Conservation (phyloP, 2,329 filamentous ascomycete species). For the Pestalotiopsis sp. region DNA sequence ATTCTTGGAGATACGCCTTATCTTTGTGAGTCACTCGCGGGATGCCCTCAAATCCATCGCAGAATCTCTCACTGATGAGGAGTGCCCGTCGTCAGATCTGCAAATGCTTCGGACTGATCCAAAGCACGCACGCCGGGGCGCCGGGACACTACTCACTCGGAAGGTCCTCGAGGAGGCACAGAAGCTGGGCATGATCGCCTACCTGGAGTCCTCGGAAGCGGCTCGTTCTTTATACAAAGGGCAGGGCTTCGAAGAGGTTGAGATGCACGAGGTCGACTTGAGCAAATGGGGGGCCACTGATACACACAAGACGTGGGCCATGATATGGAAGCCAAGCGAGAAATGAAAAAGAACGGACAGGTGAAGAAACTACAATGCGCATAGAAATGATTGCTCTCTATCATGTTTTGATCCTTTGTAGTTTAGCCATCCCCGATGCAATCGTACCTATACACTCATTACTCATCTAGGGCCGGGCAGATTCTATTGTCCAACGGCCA, state of each 20-base stretch:
- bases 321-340: slow-evolving; percentile 22
- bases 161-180: slow-evolving; percentile 38
- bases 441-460: too few species aligned
- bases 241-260: slow-evolving; percentile 40
- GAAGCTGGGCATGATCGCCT: slow-evolving; percentile 31
- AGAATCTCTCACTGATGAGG: background rate
- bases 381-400: too few species aligned
- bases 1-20: slow-evolving; percentile 23
- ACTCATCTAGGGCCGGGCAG: too few species aligned
- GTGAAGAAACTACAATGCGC: too few species aligned
- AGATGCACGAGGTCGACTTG: slow-evolving; percentile 26
- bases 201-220: slow-evolving; percentile 36
- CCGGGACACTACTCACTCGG: slow-evolving; percentile 36
- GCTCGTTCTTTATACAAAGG: slow-evolving; percentile 38
- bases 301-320: slow-evolving; percentile 24
- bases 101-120: slow-evolving; percentile 40
- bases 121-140: slow-evolving; percentile 39
- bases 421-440: background rate
- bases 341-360: background rate
- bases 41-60: background rate
- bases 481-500: too few species aligned
- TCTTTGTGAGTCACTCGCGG: slow-evolving; percentile 25
- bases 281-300: slow-evolving; percentile 30
- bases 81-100: slow-evolving; percentile 29
- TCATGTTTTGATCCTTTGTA: too few species aligned